Evolutionary conservation across 2,329 filamentous ascomycete species (phyloP), one percentile per base, ranked within the genome.

Genomic region (Scortechinia acanthostroma): DNA sequence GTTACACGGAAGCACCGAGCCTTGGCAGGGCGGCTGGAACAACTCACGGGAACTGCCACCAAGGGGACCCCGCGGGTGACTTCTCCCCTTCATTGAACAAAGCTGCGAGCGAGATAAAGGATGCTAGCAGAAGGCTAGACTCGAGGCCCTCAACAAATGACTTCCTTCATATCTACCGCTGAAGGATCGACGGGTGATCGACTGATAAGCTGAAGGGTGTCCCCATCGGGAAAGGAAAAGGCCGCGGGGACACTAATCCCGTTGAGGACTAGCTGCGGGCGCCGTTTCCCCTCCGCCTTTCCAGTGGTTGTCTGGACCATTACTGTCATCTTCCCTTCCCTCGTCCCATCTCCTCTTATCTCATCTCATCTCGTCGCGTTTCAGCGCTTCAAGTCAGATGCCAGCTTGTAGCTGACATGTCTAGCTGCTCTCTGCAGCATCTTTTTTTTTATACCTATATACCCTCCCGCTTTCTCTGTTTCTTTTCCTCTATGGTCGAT

Each of bases 1-100:
- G 78, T 95, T 23, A 89, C 95, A 61, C 88, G 86, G 63, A 87
- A 91, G 52, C 91, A 96, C 66, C 80, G 88, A 37, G 75, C 91
- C 13, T 73, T 96, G 56, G 89, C 91, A 16, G 88, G 89, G 6
- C 79, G 88, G 28, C 63, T 91, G 42, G 87, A 91, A 61, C 35
- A 40, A 19, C 17, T 40, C 6, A 40, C 35, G 10, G 17, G 35
- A 30, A 30, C 25, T 30, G 10, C 25, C 25, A 10, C 25, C n/a
- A n/a, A n/a, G n/a, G 25, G 25, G n/a, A 30, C 25, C 25, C n/a
- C n/a, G 25, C 25, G n/a, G n/a, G 10, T n/a, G 10, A n/a, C 25
- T 10, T 30, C 25, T 30, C 25, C 25, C 25, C 10, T 30, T n/a
- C 25, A 30, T 30, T 30, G 25, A 30, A 10, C 10, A n/a, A n/a